Percentiles rank a stretch among this genome's conserved stretches.
These are phyloP conservation scores for Xylaria sp. DNA, from an alignment of 495 filamentous ascomycete species.

Conservation along the genomic window DNA sequence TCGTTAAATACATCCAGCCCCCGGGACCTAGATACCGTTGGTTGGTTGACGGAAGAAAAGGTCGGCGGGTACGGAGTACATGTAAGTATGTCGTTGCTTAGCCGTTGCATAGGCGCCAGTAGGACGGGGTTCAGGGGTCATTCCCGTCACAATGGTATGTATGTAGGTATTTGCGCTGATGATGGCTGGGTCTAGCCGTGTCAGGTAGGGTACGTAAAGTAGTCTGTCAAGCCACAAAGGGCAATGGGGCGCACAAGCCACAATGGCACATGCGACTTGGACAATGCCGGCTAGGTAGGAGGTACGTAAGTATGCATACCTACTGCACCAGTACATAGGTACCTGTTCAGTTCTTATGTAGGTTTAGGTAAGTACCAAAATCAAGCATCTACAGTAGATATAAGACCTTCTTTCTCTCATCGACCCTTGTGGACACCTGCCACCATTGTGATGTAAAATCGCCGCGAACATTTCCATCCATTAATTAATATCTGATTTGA, in stretches of 20 bases:
- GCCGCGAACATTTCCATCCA: background rate
- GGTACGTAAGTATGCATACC: too few species aligned
- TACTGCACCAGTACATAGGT: too few species aligned
- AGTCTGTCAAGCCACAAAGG: background rate
- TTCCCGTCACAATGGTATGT: background rate
- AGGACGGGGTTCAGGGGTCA: slow-evolving; percentile 16
- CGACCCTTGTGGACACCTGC: background rate
- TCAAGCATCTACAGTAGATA: too few species aligned
- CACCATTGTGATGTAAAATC: background rate
- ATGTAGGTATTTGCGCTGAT: too few species aligned
- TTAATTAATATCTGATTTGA: background rate
- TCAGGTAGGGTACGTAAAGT: background rate
- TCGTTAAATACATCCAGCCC: background rate
- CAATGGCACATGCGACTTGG: background rate
- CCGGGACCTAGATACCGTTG: background rate
- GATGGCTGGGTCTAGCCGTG: background rate
- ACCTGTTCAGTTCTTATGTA: too few species aligned
- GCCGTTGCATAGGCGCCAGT: slow-evolving; percentile 21
- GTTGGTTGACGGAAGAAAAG: background rate
- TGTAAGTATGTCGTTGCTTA: slow-evolving; percentile 20
- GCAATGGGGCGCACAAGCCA: background rate
- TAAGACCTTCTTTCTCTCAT: background rate
- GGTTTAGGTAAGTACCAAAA: background rate
- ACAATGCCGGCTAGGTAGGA: too few species aligned
- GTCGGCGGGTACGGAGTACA: background rate